phyloP scores from a whole-genome alignment of 2,329 filamentous ascomycete species.

The Ophiostoma sp. region DNA sequence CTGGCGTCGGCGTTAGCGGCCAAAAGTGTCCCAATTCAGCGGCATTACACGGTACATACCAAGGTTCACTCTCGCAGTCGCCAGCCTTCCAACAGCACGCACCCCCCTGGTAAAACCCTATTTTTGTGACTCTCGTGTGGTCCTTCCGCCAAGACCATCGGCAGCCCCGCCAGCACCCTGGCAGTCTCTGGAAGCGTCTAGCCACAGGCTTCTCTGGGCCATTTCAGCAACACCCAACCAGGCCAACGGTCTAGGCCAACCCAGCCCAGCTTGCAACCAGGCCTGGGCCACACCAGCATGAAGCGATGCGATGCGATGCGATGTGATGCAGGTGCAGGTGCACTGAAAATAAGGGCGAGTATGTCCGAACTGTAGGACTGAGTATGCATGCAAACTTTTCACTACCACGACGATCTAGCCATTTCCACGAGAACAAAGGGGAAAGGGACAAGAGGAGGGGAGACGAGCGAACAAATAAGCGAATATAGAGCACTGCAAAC shows the following conservation, averaged over 20 bases:
- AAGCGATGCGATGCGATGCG: not conserved
- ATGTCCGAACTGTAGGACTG: too few relatives aligned
- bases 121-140: not conserved
- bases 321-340: too few relatives aligned
- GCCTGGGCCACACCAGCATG: not conserved
- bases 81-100: not conserved
- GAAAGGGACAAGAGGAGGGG: not conserved
- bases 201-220: constrained; percentile 3
- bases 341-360: too few relatives aligned
- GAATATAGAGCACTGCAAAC: not conserved
- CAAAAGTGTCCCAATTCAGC: not conserved
- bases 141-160: constrained; percentile 10
- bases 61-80: too few relatives aligned
- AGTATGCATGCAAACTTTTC: not conserved
- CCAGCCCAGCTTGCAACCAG: not conserved
- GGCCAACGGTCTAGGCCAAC: not conserved
- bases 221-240: not conserved
- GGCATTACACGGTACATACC: too few relatives aligned
- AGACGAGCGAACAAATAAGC: not conserved
- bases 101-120: not conserved
- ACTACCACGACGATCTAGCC: not conserved
- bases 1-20: constrained; percentile 20
- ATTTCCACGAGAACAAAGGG: not conserved
- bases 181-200: constrained; percentile 11
- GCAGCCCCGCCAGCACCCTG: constrained; percentile 11